Conservation (phyloP, 331 rosid species). For the Arachis monticola region DNA sequence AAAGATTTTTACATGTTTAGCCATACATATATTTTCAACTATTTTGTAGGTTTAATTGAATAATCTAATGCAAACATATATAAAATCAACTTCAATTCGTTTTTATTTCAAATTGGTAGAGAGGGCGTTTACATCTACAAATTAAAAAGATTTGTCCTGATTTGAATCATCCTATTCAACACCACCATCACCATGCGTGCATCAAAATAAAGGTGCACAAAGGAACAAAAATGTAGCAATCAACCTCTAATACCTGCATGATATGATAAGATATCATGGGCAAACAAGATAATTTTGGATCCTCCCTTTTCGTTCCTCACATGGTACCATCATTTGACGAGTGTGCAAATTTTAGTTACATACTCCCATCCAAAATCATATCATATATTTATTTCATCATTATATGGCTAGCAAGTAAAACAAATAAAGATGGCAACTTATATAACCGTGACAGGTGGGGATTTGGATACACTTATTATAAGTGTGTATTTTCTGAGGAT, state of each 20-base stretch:
- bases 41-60: background rate
- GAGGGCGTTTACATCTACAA: background rate
- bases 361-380: slow-evolving; percentile 35
- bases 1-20: background rate
- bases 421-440: slow-evolving; percentile 28
- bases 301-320: slow-evolving; percentile 21
- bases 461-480: slow-evolving; percentile 10
- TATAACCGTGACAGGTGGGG: slow-evolving; percentile 35
- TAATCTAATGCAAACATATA: background rate
- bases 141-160: background rate
- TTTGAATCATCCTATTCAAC: slow-evolving; percentile 2
- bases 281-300: slow-evolving; percentile 22
- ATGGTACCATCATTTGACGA: slow-evolving; percentile 36
- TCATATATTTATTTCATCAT: background rate
- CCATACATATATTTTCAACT: no score
- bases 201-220: slow-evolving; percentile 9
- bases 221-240: slow-evolving; percentile 36
- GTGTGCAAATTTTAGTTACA: slow-evolving; percentile 48
- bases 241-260: background rate
- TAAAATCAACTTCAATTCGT: background rate
- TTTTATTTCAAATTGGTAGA: background rate
- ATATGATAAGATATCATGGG: slow-evolving; percentile 15
- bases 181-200: slow-evolving; percentile 11
- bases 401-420: slow-evolving; percentile 9
- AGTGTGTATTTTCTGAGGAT: slow-evolving; percentile 40